Conservation (phyloP, 1,284 basidiomycete species). For the Ceratobasidium sp. region DNA sequence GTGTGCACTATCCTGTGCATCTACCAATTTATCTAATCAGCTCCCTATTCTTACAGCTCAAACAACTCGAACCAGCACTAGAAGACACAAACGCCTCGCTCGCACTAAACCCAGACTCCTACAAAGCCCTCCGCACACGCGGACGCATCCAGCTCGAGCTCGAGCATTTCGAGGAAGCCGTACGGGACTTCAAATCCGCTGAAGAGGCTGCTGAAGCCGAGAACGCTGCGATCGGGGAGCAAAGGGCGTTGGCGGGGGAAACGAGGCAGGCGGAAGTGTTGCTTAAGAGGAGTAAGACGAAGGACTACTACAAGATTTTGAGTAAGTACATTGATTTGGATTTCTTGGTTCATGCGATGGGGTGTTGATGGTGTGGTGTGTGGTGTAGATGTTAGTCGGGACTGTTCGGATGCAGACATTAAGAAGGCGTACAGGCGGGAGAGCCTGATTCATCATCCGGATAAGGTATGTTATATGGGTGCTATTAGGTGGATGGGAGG, state of each 20-base stretch:
- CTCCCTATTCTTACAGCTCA: conserved; percentile 64
- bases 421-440: conserved; percentile 85
- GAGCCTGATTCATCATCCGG: conserved; percentile 86
- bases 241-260: conserved; percentile 73
- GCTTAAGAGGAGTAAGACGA: conserved; percentile 86
- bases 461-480: conserved; percentile 68
- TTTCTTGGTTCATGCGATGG: too few relatives aligned
- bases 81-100: conserved; percentile 79
- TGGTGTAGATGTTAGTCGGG: conserved; percentile 63
- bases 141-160: conserved; percentile 82
- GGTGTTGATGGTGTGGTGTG: conserved; percentile 54
- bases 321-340: conserved; percentile 44
- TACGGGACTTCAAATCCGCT: conserved; percentile 84
- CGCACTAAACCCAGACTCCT: conserved; percentile 73
- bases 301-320: conserved; percentile 77
- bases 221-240: conserved; percentile 74
- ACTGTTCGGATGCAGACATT: conserved; percentile 76
- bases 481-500: conserved; percentile 1
- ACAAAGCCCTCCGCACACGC: conserved; percentile 89
- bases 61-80: conserved; percentile 76
- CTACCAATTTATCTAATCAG: too few relatives aligned
- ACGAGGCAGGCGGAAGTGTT: conserved; percentile 82
- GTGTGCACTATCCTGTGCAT: conserved; percentile 60
- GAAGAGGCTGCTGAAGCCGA: conserved; percentile 73
- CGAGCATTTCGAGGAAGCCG: conserved; percentile 79